Conservation (phyloP, 2,329 filamentous ascomycete genomes). For the Biscogniauxia mediterranea region DNA sequence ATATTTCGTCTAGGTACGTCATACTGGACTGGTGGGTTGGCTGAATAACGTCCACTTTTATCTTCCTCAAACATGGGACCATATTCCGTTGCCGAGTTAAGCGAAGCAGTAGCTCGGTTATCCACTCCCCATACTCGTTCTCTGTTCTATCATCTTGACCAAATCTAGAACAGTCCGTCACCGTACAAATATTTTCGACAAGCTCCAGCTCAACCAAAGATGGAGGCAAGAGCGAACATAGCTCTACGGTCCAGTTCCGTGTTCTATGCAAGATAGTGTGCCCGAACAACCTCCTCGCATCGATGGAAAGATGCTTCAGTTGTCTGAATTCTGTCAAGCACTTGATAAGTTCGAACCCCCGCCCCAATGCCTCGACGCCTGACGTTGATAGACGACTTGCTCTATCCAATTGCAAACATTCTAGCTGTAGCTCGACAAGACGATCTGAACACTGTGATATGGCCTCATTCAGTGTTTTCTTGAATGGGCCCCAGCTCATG, state of each 20-base stretch:
- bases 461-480: neutral
- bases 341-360: neutral
- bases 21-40: neutral
- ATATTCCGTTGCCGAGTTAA: neutral
- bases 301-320: neutral
- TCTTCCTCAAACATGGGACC: neutral
- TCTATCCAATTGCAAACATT: neutral
- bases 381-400: neutral
- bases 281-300: neutral
- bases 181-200: neutral
- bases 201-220: neutral
- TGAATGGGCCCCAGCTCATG: neutral
- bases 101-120: neutral
- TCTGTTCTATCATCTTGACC: neutral
- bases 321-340: neutral
- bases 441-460: neutral
- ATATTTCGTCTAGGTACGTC: neutral
- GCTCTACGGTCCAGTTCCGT: neutral
- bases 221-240: neutral
- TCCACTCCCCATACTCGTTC: neutral
- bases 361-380: neutral
- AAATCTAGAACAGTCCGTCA: neutral
- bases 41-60: neutral
- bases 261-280: neutral
- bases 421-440: neutral